Base-by-base conservation (phyloP, 2,329 filamentous ascomycete species). In the Aspergillus intermedius region DNA sequence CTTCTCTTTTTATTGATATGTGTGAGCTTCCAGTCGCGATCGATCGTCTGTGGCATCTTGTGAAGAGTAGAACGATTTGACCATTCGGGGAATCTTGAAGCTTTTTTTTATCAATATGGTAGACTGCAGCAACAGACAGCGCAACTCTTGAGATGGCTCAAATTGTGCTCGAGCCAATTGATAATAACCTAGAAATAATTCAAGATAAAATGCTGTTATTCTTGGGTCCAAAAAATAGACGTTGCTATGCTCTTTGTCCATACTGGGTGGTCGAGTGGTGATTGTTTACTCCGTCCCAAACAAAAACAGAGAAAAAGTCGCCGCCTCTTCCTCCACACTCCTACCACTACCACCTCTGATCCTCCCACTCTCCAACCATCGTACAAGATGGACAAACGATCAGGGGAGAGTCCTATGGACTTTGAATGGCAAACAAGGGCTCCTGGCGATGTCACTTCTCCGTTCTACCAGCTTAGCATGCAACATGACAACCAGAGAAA, bases 361-460 rank as follows among this genome's bases (percentile, higher is more conserved):
- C 35, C 35, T 39, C 44, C 41, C 45, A 42, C 44, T 47, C 52
- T 34, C 23, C 13, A 49, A 28, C 45, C 30, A 49, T 46, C 40
- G 10, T 23, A 41, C 48, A 63, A 43, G 49, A 73, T 69, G 65
- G 62, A 68, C 30, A 66, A 61, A 50, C 62, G 71, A 43, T 62
- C 70, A 12, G 65, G 64, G 42, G 74, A 75, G 50, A 71, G 69
- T 63, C 74, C 73, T 17, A 77, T 77, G 74, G 74, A 77, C 63
- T 76, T 74, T 57, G 69, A 75, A 60, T 76, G 72, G 71, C 70
- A 75, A 57, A 66, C 64, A 13, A 62, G 63, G 42, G 70, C 68
- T 8, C 71, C 74, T n/a, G 65, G 69, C 15, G 72, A 74, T 55
- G 60, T 62, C 34, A 70, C 66, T 13, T 77, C 74, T 15, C 73